Base-by-base conservation (phyloP, 495 filamentous ascomycete species). In the Podospora pseudoanserina region DNA sequence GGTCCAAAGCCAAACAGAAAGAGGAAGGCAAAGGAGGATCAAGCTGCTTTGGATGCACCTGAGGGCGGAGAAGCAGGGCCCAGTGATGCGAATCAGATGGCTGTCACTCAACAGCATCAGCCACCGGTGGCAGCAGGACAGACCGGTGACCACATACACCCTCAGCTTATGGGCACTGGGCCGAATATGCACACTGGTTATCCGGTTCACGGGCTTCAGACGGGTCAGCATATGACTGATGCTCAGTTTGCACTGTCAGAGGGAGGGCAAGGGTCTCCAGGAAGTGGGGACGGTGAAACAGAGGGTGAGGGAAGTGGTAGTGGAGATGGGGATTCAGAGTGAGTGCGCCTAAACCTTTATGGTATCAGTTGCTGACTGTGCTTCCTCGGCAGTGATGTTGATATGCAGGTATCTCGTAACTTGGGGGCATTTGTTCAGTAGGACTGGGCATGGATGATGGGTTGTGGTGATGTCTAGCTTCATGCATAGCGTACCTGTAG, bases 1-100 rank as follows among this genome's bases (percentile, higher is more conserved):
- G 76, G 76, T 1, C 75, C 76, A 11, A 75, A 74, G 65, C 76
- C 76, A 9, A 78, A 77, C 67, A 63, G 76, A 64, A 78, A 78
- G 44, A 68, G 76, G 23, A 78, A 78, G 72, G 71, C 72, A 54
- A 78, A 75, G 66, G 74, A 49, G 1, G 39, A 49, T 49, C 39
- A 49, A 11, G 6, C 39, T 49, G 39, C 39, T 49, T 2, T 49
- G 39, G 39, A 49, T 5, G 5, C 2, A 13, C 13, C 0, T 49
- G 39, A 49, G 39, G 39, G 18, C 13, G 39, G 39, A 5, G 39
- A 49, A 16, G 15, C 39, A 11, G 39, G 39, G 1, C 7, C 9
- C 15, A 16, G 5, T 5, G 13, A 49, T 11, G 11, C 39, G 9
- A 49, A 49, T 49, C 39, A 49, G 39, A 49, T 49, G 39, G 39